A percentile compares a stretch with the other conserved stretches of the same genome.
phyloP scores from a whole-genome alignment of 768 basidiomycete species.

The Macrolepiota dolichaula region DNA sequence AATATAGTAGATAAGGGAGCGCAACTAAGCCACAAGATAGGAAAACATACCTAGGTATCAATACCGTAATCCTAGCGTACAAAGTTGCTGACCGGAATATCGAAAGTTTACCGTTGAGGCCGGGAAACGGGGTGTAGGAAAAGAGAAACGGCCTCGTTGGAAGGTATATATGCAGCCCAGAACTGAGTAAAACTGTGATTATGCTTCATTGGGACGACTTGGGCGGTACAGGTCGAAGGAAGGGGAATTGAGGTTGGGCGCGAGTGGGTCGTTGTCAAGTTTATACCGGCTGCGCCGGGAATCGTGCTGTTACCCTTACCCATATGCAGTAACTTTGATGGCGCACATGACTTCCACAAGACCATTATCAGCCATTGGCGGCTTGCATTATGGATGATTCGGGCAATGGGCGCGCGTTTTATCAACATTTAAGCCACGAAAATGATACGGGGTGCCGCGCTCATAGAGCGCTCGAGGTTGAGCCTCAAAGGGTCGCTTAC shows the following conservation, averaged over 20 bases:
- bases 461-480: not conserved
- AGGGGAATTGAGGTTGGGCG: slow-evolving; percentile 25
- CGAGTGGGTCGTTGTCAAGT: slow-evolving; percentile 28
- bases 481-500: not conserved
- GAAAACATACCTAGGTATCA: not conserved
- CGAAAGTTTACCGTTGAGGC: slow-evolving; percentile 1
- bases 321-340: slow-evolving; percentile 11
- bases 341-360: slow-evolving; percentile 13
- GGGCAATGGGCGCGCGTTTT: slow-evolving; percentile 10
- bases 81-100: slow-evolving; percentile 4
- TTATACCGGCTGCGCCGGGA: slow-evolving; percentile 36
- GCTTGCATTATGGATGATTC: not conserved
- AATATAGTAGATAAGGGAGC: not conserved
- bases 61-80: slow-evolving; percentile 9
- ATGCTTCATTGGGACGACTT: not conserved
- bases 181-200: slow-evolving; percentile 2
- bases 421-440: not conserved
- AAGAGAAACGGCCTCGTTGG: not conserved
- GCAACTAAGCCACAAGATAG: not conserved
- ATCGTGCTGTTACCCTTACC: slow-evolving; percentile 20
- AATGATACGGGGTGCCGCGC: not conserved
- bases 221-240: slow-evolving; percentile 18
- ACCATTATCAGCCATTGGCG: slow-evolving; percentile 6
- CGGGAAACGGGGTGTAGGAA: not conserved
- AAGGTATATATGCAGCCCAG: slow-evolving; percentile 6